Evolutionary conservation across 352 stramenopile species (phyloP).

Genomic region (Elongisporangium prolatum): DNA sequence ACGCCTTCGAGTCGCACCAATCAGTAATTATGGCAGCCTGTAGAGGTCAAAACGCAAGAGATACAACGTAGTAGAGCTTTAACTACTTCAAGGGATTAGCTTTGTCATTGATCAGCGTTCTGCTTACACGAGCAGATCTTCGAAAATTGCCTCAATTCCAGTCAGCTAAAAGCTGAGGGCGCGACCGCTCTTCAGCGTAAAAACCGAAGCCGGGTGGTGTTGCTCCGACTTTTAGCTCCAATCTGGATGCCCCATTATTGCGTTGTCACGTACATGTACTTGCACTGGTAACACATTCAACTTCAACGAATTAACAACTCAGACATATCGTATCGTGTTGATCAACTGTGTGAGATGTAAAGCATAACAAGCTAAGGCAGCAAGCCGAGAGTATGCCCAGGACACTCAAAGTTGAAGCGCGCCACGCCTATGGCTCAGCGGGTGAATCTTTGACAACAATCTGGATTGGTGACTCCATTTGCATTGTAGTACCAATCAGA

Average conservation of each 20-base stretch:
- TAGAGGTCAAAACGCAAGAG: slow-evolving; percentile 11
- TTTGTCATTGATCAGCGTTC: no score
- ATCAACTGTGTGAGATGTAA: not conserved
- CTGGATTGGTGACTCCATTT: slow-evolving; percentile 23
- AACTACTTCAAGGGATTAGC: not conserved
- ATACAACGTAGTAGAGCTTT: not conserved
- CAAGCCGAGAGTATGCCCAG: no score
- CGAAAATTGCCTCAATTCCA: no score
- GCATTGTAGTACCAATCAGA: not conserved
- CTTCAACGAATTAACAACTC: no score
- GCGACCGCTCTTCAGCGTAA: no score
- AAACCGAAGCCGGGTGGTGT: no score
- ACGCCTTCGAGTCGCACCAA: slow-evolving; percentile 40
- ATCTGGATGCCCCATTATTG: no score
- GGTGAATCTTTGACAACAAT: slow-evolving; percentile 6
- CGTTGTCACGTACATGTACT: no score
- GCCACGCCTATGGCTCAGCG: not conserved
- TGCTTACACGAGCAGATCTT: no score
- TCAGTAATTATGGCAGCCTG: slow-evolving; percentile 26
- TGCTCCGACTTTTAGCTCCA: no score
- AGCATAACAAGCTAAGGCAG: not conserved
- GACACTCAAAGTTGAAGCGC: not conserved
- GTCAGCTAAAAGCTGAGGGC: no score
- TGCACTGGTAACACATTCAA: no score
- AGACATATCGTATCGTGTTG: not conserved